Base-by-base conservation (phyloP, 2,329 filamentous ascomycete genomes). In the Aspergillus sp. region DNA sequence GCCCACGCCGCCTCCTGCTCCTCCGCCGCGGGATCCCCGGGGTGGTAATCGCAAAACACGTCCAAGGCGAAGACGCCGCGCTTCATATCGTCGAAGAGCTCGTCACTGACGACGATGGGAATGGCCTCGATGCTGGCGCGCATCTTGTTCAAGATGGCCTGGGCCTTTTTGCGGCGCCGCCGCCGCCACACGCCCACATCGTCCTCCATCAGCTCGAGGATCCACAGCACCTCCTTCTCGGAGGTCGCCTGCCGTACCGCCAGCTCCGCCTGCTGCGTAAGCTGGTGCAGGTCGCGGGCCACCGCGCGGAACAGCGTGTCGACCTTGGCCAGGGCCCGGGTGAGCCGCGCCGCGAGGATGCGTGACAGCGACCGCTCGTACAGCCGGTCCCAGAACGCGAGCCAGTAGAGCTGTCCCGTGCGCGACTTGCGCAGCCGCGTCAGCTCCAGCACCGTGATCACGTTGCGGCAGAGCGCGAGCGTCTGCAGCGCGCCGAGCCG, bases 1-100 rank as follows among this genome's bases (percentile, higher is more conserved):
- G 51, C 29, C 50, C 54, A 58, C 40, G 50, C 50, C 9, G 49
- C 31, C 31, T 67, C 64, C 25, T 58, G 47, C 40, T 57, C 56
- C 54, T 68, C 67, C 4, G 62, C 63, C 40, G 53, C 52, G 1
- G 55, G 47, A 21, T 68, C 66, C 4, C 64, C 66, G 2, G 65
- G 66, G 49, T 70, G 65, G 43, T 70, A 70, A 23, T 69, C 62
- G 41, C 67, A 64, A 6, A 50, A 57, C 10, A 58, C 52, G 36
- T 69, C 64, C 21, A 70, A 52, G 4, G 59, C 63, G 45, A 69
- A 69, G 6, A 70, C 54, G 1, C 63, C 65, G 16, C 66, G 63
- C 54, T 69, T 69, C 54, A 70, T 50, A 32, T 67, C 65, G 42
- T 63, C 60, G 19, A 64, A 67, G 16, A 67, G 54, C 7, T 61